A percentile compares a stretch with the other conserved stretches of the same genome.
Evolutionary conservation across 371 early-diverging fungal genomes (phyloP).

Genomic region (Lichtheimia ramosa): DNA sequence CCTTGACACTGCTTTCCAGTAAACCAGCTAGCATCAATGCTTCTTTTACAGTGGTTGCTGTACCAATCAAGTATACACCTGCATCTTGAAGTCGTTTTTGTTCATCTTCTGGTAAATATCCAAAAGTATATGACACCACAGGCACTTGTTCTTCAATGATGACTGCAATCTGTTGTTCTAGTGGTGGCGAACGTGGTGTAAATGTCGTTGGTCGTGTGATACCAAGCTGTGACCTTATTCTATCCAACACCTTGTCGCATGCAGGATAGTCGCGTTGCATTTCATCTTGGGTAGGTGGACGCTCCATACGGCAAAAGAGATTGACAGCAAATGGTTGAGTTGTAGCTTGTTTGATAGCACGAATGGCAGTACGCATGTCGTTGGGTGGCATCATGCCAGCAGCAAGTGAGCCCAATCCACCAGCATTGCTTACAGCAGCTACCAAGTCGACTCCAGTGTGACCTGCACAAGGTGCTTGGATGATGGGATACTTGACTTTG

Average conservation of each 20-base stretch:
- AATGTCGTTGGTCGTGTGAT: conserved; percentile 24
- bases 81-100: conserved; percentile 24
- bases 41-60: conserved; percentile 43
- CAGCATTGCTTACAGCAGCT: conserved; percentile 41
- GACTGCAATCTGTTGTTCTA: conserved; percentile 37
- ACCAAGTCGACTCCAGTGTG: conserved; percentile 33
- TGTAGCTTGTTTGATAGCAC: conserved; percentile 30
- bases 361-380: conserved; percentile 32
- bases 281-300: conserved; percentile 18
- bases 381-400: conserved; percentile 33
- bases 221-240: conserved; percentile 28
- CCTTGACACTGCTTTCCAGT: conserved; percentile 14
- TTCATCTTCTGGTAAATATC: conserved; percentile 28
- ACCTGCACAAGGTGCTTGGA: conserved; percentile 48
- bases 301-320: conserved; percentile 30
- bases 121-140: conserved; percentile 50
- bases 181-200: conserved; percentile 37
- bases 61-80: conserved; percentile 42
- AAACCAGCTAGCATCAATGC: conserved; percentile 31
- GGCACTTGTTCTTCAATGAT: conserved; percentile 39
- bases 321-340: conserved; percentile 42
- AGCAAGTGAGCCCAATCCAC: conserved; percentile 43
- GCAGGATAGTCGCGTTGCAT: conserved; percentile 29
- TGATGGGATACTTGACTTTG: conserved; percentile 33
- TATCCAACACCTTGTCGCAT: conserved; percentile 14